A percentile compares a stretch with the other conserved stretches of the same genome.
These are phyloP conservation scores for Hemileccinum rubropunctum DNA, from an alignment of 768 basidiomycete genomes.

Conservation along the genomic window DNA sequence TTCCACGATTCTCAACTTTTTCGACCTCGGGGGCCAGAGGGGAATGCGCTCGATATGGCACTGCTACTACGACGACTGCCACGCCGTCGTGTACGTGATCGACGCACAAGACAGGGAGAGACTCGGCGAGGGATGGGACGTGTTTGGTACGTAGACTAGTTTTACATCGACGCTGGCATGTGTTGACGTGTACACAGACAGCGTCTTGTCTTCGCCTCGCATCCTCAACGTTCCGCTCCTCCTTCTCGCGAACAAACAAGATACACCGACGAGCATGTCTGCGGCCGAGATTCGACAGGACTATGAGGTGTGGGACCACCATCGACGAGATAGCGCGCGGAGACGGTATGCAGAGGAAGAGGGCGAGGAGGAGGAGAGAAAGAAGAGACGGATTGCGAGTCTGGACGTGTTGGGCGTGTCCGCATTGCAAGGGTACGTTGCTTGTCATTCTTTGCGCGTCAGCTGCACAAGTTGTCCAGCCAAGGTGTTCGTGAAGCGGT, in stretches of 20 bases:
- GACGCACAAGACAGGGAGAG: constrained; percentile 91
- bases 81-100: constrained; percentile 93
- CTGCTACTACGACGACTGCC: constrained; percentile 93
- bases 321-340: constrained; percentile 66
- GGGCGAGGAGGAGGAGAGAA: constrained; percentile 42
- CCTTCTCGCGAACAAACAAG: constrained; percentile 96
- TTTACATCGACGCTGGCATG: not conserved
- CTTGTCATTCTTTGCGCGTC: not conserved
- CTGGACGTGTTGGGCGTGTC: constrained; percentile 89
- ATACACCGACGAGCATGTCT: constrained; percentile 72
- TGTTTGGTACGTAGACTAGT: constrained; percentile 64
- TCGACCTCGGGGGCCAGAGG: constrained; percentile 93
- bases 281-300: constrained; percentile 89
- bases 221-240: constrained; percentile 89
- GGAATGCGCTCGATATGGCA: constrained; percentile 96
- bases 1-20: constrained; percentile 93
- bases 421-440: constrained; percentile 80
- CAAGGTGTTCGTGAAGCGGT: constrained; percentile 88
- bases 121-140: constrained; percentile 93
- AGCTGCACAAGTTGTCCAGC: constrained; percentile 37
- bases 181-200: constrained; percentile 60
- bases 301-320: constrained; percentile 84
- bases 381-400: constrained; percentile 64
- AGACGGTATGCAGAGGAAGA: constrained; percentile 47
- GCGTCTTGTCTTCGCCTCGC: constrained; percentile 84